Evolutionary conservation across 805 yeast species (phyloP), one percentile per base, ranked within the genome.

Genomic region (Wickerhamiella lipophila): DNA sequence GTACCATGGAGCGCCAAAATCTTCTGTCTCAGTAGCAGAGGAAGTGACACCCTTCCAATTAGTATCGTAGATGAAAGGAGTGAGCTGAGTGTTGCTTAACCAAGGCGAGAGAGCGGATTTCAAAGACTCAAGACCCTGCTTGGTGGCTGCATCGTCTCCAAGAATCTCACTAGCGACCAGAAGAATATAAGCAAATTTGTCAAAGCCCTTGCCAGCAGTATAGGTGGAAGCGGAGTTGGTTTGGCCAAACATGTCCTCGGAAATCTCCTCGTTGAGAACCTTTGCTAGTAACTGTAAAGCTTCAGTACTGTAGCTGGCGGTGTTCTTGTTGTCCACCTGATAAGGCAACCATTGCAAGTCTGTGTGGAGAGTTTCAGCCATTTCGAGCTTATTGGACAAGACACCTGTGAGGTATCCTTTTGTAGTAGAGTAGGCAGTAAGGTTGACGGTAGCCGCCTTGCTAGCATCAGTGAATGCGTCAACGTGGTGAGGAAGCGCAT

Each of bases 121-220:
- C 54, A 88, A 62, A 49, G 73, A 72, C 1, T 73, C 72, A 40
- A 86, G 66, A 35, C 83, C 66, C 7, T 62, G 62, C 12, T 62
- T 56, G 1, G 92, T 73, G 49, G 81, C 64, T 0, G 59, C 62
- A 0, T 64, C 60, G 59, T 88, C 82, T 16, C 75, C 61, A 41
- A 89, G 63, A 16, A 89, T 71, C 53, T 71, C 78, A 49, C 81
- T 78, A 34, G 81, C 77, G 9, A 79, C 84, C 53, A 82, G 82
- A 12, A 86, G 70, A 47, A 92, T 74, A 71, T 83, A 82, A 0
- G 97, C 96, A 65, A 83, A 92, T 66, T 88, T 92, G 56, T 87
- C 95, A 45, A 88, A 68, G 23, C 78, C 72, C 62, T 92, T 89
- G 11, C 97, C 98, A 1, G 94, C 75, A 18, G 84, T 78, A 65